Base-by-base conservation (phyloP, 2,329 filamentous ascomycete genomes). In the Claviceps humidiphila region DNA sequence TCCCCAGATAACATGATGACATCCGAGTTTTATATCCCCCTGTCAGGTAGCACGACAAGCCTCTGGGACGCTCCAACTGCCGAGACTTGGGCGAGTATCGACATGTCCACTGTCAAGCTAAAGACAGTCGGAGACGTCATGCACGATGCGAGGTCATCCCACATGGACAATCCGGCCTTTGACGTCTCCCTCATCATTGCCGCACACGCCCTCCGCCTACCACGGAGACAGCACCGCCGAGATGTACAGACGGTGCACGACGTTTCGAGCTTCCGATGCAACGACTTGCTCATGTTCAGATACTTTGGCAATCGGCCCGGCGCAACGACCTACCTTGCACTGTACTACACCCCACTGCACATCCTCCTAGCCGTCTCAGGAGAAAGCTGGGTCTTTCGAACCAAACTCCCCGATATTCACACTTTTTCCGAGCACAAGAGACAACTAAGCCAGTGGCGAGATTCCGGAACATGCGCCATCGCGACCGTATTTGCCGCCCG, bases 331-430 rank as follows among this genome's bases (percentile, higher is more conserved):
- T 81, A 80, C 60, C 65, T 81, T 17, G 77, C 79, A 1, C 66
- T 82, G 1, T 71, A 80, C 56, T 68, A 78, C 59, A 80, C 78
- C 0, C 79, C 78, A n/a, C 71, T 82, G 4, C 72, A 75, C 55
- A 73, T 74, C 56, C 70, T 82, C 1, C 69, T 82, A 17, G 76
- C 77, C 11, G 75, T 81, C 7, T 75, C 75, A 30, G 78, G 78
- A 47, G 74, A 81, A 55, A 77, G 72, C 50, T 81, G 77, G 77
- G 67, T 78, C 20, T 80, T 81, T 58, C 72, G 73, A 49, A 70
- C 73, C 51, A 81, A 81, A 58, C 64, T 81, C 5, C 62, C 71
- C 2, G 64, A 69, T 4, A 61, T 64, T 2, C 66, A 67, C 26
- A 61, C 66, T 11, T 81, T 76, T 56, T 58, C 65, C 45, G 69